Conservation (phyloP, 2,329 filamentous ascomycete genomes). For the Apiospora phragmitis region DNA sequence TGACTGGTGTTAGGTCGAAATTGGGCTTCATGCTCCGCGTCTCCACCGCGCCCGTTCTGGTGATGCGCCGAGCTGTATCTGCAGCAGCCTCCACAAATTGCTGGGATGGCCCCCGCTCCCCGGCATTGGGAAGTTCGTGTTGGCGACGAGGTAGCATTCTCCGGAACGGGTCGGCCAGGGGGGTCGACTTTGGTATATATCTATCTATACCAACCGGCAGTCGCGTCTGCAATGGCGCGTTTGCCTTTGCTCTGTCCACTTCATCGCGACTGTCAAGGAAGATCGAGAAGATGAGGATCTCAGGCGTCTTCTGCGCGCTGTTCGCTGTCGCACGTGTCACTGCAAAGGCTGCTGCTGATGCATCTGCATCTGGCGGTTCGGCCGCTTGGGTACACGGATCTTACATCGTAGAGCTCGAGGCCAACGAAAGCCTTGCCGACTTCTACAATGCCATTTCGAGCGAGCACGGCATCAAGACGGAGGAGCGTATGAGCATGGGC, state of each 20-base stretch:
- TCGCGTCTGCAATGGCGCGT: neutral
- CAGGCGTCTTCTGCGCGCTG: neutral
- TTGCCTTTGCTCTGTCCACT: neutral
- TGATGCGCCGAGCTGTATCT: neutral
- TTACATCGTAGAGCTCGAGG: slow-evolving; percentile 14
- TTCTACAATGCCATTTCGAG: slow-evolving; percentile 9
- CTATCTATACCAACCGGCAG: neutral
- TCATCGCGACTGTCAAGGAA: neutral
- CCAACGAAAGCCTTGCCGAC: neutral
- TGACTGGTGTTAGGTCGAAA: too few species aligned
- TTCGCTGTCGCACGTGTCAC: neutral
- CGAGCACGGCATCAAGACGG: slow-evolving; percentile 12
- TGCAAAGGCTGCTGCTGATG: neutral
- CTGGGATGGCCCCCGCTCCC: neutral
- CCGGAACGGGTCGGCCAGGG: neutral
- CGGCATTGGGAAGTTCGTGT: neutral
- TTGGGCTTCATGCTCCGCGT: neutral
- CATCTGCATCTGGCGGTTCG: neutral
- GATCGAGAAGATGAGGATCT: neutral
- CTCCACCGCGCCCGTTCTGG: neutral
- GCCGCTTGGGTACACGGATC: neutral
- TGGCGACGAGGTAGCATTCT: neutral
- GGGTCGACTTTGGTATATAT: neutral
- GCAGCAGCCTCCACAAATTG: neutral
- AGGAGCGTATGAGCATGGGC: slow-evolving; percentile 14